Evolutionary conservation across 495 filamentous ascomycete genomes (phyloP).

Genomic region (Trichoderma erinaceum): DNA sequence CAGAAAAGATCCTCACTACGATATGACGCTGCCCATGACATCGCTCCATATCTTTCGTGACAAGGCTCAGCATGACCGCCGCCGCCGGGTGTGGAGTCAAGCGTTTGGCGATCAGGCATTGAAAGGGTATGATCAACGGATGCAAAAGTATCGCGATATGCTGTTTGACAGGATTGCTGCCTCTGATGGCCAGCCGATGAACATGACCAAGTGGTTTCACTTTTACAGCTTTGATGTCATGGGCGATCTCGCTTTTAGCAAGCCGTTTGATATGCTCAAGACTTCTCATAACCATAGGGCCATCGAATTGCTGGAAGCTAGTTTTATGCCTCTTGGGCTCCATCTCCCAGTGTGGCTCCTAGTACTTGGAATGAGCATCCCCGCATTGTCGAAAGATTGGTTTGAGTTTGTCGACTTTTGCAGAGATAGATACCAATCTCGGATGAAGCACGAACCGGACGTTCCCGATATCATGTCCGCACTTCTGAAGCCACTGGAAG

Average conservation of each 20-base stretch:
- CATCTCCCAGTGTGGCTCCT: background rate
- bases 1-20: background rate
- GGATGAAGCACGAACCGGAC: background rate
- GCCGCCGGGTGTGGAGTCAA: background rate
- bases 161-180: background rate
- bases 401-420: background rate
- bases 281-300: conserved; percentile 7
- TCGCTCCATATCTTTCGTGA: conserved; percentile 1
- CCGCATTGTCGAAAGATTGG: background rate
- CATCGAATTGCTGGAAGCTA: background rate
- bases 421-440: background rate
- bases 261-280: conserved; percentile 51
- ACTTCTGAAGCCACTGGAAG: background rate
- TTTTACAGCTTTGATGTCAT: conserved; percentile 55
- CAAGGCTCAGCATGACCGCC: background rate
- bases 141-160: background rate
- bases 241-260: conserved; percentile 51
- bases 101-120: conserved; percentile 1
- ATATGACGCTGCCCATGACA: background rate
- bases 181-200: background rate
- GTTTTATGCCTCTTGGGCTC: background rate
- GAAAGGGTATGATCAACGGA: background rate
- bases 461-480: background rate
- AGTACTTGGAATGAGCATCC: background rate
- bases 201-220: conserved; percentile 52